Conservation (phyloP, 78 protist species). For the Isochrysis galbana region DNA sequence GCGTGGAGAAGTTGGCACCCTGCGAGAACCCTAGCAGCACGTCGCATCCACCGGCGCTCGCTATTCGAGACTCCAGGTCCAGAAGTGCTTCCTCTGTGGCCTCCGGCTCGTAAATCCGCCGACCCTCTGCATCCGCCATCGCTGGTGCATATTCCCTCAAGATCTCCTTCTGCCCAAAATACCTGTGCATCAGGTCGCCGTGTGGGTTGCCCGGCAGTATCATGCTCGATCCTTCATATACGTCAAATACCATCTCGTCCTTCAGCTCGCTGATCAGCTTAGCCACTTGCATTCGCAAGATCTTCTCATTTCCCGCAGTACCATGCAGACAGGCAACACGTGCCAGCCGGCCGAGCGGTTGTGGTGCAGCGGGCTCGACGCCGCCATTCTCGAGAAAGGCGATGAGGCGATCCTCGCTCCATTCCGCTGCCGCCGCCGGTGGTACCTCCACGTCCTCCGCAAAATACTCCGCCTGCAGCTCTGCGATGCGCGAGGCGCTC, state of each 20-base stretch:
- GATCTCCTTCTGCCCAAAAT: background rate
- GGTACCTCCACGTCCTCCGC: background rate
- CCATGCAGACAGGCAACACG: background rate
- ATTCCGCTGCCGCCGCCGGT: background rate
- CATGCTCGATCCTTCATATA: background rate
- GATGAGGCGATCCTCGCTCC: background rate
- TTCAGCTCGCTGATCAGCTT: background rate
- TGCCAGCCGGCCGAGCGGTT: background rate
- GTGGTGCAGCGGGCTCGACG: background rate
- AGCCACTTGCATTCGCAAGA: background rate
- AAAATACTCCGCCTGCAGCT: background rate
- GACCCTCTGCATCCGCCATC: background rate
- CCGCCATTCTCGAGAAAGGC: background rate
- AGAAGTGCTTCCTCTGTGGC: background rate
- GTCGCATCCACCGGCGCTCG: background rate
- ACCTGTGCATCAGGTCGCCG: background rate
- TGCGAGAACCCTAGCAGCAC: background rate
- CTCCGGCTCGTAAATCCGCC: background rate
- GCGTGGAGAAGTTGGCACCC: background rate
- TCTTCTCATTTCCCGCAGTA: background rate
- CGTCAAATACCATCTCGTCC: background rate
- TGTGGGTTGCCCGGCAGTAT: background rate
- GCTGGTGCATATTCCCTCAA: background rate
- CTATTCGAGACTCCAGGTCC: background rate
- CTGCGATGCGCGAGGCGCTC: background rate